Evolutionary conservation across 352 stramenopile species (phyloP), one percentile per base, ranked within the genome.

Genomic region (Phytophthora pinifolia): DNA sequence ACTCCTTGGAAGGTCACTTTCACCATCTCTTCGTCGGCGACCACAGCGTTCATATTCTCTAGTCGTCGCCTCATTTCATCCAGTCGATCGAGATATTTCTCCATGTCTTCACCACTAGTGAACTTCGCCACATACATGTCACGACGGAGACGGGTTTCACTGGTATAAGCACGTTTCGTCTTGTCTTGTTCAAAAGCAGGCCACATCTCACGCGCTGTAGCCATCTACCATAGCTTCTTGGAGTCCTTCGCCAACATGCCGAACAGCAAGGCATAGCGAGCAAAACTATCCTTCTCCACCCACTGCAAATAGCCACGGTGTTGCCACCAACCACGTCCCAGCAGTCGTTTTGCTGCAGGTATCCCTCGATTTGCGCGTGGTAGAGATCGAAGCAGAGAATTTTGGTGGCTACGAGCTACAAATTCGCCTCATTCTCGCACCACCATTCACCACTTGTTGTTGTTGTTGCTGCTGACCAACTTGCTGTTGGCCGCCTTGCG

Each of bases 21-120:
- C 9, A 43, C 31, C 38, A 58, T 58, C 29, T 49, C 38, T 7
- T 27, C 49, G 31, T 49, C 31, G 3, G 6, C 3, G 2, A 58
- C 22, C 6, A 18, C 39, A 44, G 31, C 49, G 36, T 49, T 58
- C 49, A 58, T 58, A 15, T 50, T 58, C 12, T n/a, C 29, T 2
- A 49, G 18, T 8, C 35, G 49, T 2, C 20, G 39, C 6, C 49
- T n/a, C 49, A 49, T 57, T 4, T 50, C 49, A 8, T 43, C 31
- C 12, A 58, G 31, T 20, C 32, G 32, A 15, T 58, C 49, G 9
- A 58, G n/a, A n/a, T 58, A 58, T 25, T 34, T 58, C 20, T 58
- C 31, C 49, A 58, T 44, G 44, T 42, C 20, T 33, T 49, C 39
- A 8, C 49, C 49, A 2, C n/a, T 1, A 6, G 4, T 42, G 17